Conservation (phyloP, 2,329 filamentous ascomycete genomes). For the Penicillium sp. region DNA sequence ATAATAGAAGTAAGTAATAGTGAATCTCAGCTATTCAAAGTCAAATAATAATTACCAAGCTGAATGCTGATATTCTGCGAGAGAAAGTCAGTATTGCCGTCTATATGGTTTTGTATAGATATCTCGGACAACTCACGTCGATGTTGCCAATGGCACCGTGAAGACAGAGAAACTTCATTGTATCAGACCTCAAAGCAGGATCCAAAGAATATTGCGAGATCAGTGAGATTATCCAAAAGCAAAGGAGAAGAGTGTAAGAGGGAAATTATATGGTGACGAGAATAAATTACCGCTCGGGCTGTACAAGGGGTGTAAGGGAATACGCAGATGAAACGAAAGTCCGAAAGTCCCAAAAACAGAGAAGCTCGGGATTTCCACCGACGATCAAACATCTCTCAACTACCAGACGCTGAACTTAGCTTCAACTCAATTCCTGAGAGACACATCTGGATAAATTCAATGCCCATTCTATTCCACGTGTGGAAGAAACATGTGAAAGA, state of each 20-base stretch:
- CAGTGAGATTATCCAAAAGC: no score
- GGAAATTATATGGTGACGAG: not conserved
- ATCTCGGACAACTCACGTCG: slow-evolving; percentile 19
- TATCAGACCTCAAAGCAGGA: not conserved
- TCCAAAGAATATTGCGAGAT: no score
- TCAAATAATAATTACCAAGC: slow-evolving; percentile 9
- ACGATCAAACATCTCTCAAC: slow-evolving; percentile 2
- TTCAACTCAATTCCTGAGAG: not conserved
- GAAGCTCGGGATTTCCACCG: slow-evolving; percentile 4
- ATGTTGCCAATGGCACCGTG: slow-evolving; percentile 32
- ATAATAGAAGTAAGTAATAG: not conserved
- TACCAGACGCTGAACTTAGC: not conserved
- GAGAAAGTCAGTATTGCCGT: not conserved
- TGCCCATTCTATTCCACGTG: not conserved
- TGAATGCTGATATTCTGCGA: slow-evolving; percentile 22
- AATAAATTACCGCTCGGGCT: slow-evolving; percentile 7
- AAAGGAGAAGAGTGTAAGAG: not conserved
- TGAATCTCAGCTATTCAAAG: not conserved
- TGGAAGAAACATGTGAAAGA: not conserved
- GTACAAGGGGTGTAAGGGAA: not conserved
- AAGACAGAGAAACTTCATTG: slow-evolving; percentile 31
- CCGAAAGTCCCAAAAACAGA: not conserved
- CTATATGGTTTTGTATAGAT: not conserved
- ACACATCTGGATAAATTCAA: not conserved
- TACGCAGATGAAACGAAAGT: not conserved